A percentile compares a stretch with the other conserved stretches of the same genome.
Conservation (phyloP, 345 rosid species). For the Ceriops decandra region DNA sequence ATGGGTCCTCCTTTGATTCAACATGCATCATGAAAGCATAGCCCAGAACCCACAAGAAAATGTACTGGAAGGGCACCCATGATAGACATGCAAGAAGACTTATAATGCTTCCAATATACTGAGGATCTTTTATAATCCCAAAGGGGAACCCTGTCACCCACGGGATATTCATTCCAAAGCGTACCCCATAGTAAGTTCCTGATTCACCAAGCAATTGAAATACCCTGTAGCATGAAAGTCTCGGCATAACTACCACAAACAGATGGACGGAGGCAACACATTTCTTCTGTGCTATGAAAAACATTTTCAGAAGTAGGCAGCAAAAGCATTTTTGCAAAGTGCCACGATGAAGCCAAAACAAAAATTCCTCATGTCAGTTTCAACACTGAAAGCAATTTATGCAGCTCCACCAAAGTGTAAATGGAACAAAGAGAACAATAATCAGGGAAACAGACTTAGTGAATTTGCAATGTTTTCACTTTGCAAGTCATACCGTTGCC, state of each 20-base stretch:
- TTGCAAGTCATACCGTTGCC: background rate
- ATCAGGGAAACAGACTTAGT: background rate
- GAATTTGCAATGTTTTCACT: background rate
- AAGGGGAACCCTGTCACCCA: constrained; percentile 57
- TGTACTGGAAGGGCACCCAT: constrained; percentile 83
- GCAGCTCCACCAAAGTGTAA: background rate
- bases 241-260: background rate
- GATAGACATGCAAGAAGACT: constrained; percentile 68
- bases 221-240: constrained; percentile 47
- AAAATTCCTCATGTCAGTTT: background rate
- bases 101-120: constrained; percentile 78
- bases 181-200: constrained; percentile 58
- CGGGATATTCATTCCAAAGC: too few species aligned
- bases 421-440: background rate
- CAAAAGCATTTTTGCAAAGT: background rate
- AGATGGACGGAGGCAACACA: constrained; percentile 5
- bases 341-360: background rate
- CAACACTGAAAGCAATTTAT: background rate
- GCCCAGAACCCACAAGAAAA: constrained; percentile 70
- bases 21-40: constrained; percentile 59
- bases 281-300: background rate
- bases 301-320: background rate
- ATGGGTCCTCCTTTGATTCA: constrained; percentile 66
- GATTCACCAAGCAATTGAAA: constrained; percentile 88
- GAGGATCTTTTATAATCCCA: constrained; percentile 86